phyloP scores from a whole-genome alignment of 805 yeast genomes.

The Jamesozyma spencerorum region DNA sequence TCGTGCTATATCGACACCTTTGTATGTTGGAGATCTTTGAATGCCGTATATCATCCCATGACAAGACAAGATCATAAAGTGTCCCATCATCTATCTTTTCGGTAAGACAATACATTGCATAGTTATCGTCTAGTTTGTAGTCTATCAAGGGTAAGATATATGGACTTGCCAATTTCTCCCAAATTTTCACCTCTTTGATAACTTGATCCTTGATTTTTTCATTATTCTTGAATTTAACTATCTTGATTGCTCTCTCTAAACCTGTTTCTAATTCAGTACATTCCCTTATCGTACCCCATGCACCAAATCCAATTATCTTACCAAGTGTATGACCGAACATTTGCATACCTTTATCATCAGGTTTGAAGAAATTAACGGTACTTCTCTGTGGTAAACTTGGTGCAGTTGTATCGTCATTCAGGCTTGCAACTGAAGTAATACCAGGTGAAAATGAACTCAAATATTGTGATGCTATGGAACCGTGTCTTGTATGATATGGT shows the following conservation, averaged over 20 bases:
- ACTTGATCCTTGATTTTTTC: constrained; percentile 49
- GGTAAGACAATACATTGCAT: constrained; percentile 64
- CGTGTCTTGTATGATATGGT: constrained; percentile 16
- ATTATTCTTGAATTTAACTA: constrained; percentile 43
- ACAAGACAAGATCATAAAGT: constrained; percentile 60
- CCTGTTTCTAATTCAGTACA: constrained; percentile 35
- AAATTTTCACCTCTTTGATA: constrained; percentile 61
- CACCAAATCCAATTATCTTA: constrained; percentile 75
- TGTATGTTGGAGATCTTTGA: constrained; percentile 25
- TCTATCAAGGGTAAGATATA: constrained; percentile 55
- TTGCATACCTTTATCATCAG: constrained; percentile 59
- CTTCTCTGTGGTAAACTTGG: background rate
- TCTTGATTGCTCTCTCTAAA: constrained; percentile 51
- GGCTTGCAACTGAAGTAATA: constrained; percentile 11
- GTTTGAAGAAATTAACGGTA: constrained; percentile 7
- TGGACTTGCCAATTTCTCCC: constrained; percentile 61
- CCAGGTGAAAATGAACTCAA: constrained; percentile 29
- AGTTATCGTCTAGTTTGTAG: constrained; percentile 48
- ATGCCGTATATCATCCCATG: constrained; percentile 47
- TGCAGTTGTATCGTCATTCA: background rate
- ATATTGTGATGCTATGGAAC: constrained; percentile 29
- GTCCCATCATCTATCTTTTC: constrained; percentile 68
- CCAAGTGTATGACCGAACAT: constrained; percentile 60
- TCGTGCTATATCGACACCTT: constrained; percentile 31
- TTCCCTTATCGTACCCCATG: constrained; percentile 81